Conservation (phyloP, 305 asterid genomes). For the Lippia alba region DNA sequence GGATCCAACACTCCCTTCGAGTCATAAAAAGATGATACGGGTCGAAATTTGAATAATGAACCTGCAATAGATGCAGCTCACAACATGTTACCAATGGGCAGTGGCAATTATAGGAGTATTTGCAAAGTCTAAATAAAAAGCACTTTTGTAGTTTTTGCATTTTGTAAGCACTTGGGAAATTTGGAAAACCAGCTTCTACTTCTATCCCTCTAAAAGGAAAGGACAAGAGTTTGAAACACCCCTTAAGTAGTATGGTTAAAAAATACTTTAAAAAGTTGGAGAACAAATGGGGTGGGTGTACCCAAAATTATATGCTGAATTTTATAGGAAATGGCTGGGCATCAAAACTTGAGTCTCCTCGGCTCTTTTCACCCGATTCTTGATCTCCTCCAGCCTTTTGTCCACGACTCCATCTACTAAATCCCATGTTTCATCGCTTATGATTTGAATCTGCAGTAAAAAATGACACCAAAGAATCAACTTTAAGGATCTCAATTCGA, state of each 20-base stretch:
- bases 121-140: not conserved
- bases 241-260: no score
- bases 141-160: no score
- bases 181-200: no score
- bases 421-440: constrained; percentile 92
- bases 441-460: constrained; percentile 79
- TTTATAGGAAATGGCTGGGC: constrained; percentile 87
- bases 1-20: not conserved
- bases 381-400: constrained; percentile 74
- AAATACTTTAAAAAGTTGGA: not conserved
- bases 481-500: not conserved
- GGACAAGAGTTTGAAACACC: no score
- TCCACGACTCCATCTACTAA: constrained; percentile 87
- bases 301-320: constrained; percentile 35
- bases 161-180: no score
- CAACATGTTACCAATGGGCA: not conserved
- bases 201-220: no score
- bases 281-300: constrained; percentile 20
- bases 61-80: constrained; percentile 10
- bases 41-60: constrained; percentile 7
- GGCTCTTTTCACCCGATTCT: constrained; percentile 56
- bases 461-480: constrained; percentile 33
- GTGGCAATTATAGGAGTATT: no score
- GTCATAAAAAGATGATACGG: not conserved
- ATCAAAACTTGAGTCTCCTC: constrained; percentile 83